Evolutionary conservation across 208 protist genomes (phyloP), one percentile per base, ranked within the genome.

Genomic region (Lotmaria passim): DNA sequence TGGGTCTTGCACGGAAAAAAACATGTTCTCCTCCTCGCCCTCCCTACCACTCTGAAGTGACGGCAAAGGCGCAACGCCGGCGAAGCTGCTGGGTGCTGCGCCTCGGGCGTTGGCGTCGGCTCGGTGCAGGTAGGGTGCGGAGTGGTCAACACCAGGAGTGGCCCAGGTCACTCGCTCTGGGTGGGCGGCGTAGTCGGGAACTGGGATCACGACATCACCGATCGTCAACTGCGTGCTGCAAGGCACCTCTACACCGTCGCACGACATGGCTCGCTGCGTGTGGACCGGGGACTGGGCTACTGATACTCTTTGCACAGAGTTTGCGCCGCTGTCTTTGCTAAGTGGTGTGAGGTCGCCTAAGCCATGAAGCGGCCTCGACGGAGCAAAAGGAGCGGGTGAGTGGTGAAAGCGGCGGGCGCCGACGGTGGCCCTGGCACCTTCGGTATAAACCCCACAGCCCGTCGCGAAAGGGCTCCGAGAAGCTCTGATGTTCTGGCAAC

Each of bases 121-220:
- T 1, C 63, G 43, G 43, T 72, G 72, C 23, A 84, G 78, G 30
- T 50, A 69, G 7, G 66, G 52, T 14, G 63, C 68, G 3, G 73
- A 47, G 57, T 82, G 60, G 21, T 81, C 68, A 10, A 78, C 58
- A 7, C 85, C 82, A 5, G 85, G 85, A 34, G 81, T 23, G 4
- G 82, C 58, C 80, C 83, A 90, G 34, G 73, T 28, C 6, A 94
- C 86, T n/a, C 84, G 73, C 73, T 94, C 86, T 8, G 89, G 89
- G 63, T 90, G 82, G 2, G 28, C 41, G 10, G 79, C 77, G 46
- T 66, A 81, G 48, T 79, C 73, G 7, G 89, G 81, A 12, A 94
- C 74, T 11, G 85, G 79, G n/a, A 91, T 79, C 14, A 73, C 73
- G 30, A 94, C 74, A 63, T 94, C 89, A n/a, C 89, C 89, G 80